Conservation (phyloP, 2,329 filamentous ascomycete genomes). For the Microdochium bolleyi region DNA sequence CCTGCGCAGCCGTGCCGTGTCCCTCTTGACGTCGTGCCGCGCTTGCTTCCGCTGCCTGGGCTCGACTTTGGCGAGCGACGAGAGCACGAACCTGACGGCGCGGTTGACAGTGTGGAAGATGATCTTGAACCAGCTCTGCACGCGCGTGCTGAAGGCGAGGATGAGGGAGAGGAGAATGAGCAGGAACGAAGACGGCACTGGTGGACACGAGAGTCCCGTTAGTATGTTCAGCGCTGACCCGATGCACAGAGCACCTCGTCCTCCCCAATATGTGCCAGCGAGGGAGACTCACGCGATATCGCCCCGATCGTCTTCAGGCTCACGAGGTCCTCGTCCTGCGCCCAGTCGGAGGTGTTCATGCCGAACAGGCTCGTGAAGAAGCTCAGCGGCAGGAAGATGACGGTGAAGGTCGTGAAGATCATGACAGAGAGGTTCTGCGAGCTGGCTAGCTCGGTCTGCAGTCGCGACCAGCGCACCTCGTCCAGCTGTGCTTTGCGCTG, state of each 20-base stretch:
- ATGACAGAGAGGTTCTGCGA: conserved; percentile 55
- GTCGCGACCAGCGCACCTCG: conserved; percentile 53
- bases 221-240: too few relatives aligned
- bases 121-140: conserved; percentile 21
- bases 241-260: too few relatives aligned
- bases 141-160: conserved; percentile 45
- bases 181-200: conserved; percentile 34
- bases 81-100: conserved; percentile 5
- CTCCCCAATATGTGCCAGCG: too few relatives aligned
- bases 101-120: conserved; percentile 10
- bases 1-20: conserved; percentile 6
- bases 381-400: conserved; percentile 55
- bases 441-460: conserved; percentile 55
- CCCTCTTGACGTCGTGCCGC: conserved; percentile 9
- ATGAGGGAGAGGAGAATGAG: conserved; percentile 43
- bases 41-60: conserved; percentile 15
- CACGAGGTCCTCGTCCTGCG: conserved; percentile 30
- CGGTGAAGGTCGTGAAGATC: conserved; percentile 57
- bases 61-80: conserved; percentile 13
- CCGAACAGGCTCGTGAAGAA: conserved; percentile 61
- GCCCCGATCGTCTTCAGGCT: conserved; percentile 35
- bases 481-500: conserved; percentile 60
- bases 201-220: background rate
- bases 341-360: conserved; percentile 58
- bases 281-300: conserved; percentile 28